phyloP scores from a whole-genome alignment of 129 eudicot genomes.

The Tagetes erecta region DNA sequence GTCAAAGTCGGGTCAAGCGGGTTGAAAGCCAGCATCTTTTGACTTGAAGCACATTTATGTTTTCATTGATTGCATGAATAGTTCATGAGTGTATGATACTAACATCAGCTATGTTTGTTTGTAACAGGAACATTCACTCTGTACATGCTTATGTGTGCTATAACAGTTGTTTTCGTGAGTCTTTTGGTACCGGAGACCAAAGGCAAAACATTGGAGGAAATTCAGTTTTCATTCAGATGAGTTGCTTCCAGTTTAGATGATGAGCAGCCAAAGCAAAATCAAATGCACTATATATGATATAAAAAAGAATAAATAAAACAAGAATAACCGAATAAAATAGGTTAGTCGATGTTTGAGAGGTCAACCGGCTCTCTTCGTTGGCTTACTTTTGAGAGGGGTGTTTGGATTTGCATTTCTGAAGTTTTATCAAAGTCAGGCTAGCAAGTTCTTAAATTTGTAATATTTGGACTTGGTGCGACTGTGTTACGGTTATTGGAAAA shows the following conservation, averaged over 20 bases:
- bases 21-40: background rate
- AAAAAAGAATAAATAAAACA: background rate
- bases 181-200: slow-evolving; percentile 89
- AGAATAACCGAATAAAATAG: background rate
- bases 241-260: background rate
- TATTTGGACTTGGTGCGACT: background rate
- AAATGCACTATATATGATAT: background rate
- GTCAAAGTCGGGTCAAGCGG: background rate
- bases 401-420: background rate
- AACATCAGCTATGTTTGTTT: slow-evolving; percentile 6
- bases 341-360: background rate
- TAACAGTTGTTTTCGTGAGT: slow-evolving; percentile 53
- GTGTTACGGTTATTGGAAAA: too few relatives aligned
- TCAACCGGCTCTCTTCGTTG: background rate
- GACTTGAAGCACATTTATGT: background rate
- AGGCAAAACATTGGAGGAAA: slow-evolving; percentile 90
- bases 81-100: background rate
- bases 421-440: background rate
- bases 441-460: background rate
- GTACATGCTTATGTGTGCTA: slow-evolving; percentile 55
- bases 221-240: slow-evolving; percentile 83
- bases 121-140: slow-evolving; percentile 70
- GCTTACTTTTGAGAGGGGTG: background rate
- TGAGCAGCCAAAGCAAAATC: background rate
- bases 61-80: slow-evolving; percentile 7